Conservation (phyloP, 78 protist species). For the Goniomonas avonlea region DNA sequence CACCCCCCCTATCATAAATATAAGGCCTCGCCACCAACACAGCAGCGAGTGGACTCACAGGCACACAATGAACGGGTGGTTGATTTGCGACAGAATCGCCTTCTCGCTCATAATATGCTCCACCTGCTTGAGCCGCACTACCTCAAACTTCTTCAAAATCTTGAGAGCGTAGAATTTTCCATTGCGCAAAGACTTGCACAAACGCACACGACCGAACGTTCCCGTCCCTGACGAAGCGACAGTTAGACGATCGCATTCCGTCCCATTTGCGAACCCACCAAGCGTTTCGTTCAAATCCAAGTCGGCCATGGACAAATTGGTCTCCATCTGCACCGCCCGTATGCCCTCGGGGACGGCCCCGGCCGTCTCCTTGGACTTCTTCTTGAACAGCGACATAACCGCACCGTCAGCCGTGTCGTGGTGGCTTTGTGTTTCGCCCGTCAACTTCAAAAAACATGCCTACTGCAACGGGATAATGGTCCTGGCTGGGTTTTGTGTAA, state of each 20-base stretch:
- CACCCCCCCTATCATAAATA: background rate
- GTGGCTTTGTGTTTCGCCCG: too few relatives aligned
- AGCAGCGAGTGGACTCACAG: background rate
- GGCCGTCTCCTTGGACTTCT: too few relatives aligned
- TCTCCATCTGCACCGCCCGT: too few relatives aligned
- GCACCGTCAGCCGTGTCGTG: too few relatives aligned
- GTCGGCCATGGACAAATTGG: too few relatives aligned
- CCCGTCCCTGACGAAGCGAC: constrained; percentile 57
- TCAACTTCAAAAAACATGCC: too few relatives aligned
- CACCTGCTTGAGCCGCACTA: constrained; percentile 36
- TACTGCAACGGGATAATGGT: too few relatives aligned
- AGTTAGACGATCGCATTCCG: background rate
- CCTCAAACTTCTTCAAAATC: constrained; percentile 28
- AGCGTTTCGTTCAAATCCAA: background rate
- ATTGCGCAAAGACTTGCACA: background rate
- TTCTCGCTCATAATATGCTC: constrained; percentile 44
- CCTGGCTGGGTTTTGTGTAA: too few relatives aligned
- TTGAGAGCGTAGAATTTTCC: constrained; percentile 38
- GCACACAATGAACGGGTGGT: constrained; percentile 46
- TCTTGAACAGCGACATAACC: too few relatives aligned
- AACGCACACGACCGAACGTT: constrained; percentile 41
- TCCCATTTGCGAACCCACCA: background rate
- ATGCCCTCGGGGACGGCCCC: too few relatives aligned
- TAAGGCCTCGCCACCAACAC: background rate
- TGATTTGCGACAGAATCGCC: background rate